Conservation (phyloP, 2,329 filamentous ascomycete genomes). For the Epichloe festucae region DNA sequence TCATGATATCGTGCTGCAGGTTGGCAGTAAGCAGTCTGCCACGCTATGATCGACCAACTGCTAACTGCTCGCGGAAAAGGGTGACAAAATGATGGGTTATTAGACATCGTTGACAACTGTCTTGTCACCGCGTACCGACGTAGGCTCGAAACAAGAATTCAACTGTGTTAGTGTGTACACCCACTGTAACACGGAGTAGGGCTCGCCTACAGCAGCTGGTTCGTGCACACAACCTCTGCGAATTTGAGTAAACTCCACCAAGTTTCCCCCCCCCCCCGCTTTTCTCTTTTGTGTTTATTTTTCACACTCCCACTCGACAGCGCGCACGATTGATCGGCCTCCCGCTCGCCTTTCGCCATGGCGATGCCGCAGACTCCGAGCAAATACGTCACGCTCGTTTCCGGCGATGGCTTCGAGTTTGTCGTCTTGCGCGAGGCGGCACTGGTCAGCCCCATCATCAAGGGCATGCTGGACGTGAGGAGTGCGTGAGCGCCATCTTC, state of each 20-base stretch:
- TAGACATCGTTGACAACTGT: too few species aligned
- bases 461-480: slow-evolving; percentile 58
- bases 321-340: not conserved
- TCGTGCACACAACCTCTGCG: not conserved
- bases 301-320: not conserved
- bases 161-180: too few species aligned
- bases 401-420: slow-evolving; percentile 65
- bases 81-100: too few species aligned
- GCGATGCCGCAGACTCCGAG: slow-evolving; percentile 22
- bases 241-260: not conserved
- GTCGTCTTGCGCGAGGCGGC: slow-evolving; percentile 60
- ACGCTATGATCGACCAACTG: too few species aligned
- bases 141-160: too few species aligned
- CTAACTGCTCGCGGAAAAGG: too few species aligned
- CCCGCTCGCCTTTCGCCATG: slow-evolving; percentile 1
- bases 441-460: slow-evolving; percentile 57
- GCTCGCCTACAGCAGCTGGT: not conserved
- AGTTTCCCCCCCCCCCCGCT: not conserved
- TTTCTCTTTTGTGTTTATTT: not conserved
- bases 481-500: slow-evolving; percentile 30
- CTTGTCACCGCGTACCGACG: too few species aligned
- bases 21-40: too few species aligned
- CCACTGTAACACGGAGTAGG: too few species aligned
- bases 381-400: slow-evolving; percentile 68
- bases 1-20: too few species aligned